A percentile compares a stretch with the other conserved stretches of the same genome.
Conservation (phyloP, 2,329 filamentous ascomycete species). For the Tympanopsis confertula region DNA sequence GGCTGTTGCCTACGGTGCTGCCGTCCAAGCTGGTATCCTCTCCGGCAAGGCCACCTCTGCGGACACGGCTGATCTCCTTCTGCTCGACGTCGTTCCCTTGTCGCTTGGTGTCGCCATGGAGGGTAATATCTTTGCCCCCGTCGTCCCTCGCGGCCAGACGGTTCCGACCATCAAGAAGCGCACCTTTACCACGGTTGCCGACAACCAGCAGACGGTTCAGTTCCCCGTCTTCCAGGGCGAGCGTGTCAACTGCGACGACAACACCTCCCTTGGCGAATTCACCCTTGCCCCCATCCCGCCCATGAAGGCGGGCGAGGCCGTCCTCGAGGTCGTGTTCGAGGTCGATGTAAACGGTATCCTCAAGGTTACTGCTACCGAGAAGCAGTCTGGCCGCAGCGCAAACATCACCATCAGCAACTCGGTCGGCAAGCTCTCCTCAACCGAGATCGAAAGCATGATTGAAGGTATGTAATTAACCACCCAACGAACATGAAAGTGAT, state of each 20-base stretch:
- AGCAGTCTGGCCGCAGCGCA: slow-evolving; percentile 91
- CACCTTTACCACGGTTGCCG: slow-evolving; percentile 74
- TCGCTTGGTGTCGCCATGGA: slow-evolving; percentile 99
- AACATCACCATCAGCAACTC: slow-evolving; percentile 99
- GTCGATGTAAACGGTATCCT: slow-evolving; percentile 99
- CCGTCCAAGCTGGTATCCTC: slow-evolving; percentile 96
- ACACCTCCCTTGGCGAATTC: slow-evolving; percentile 95
- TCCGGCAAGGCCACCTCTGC: slow-evolving; percentile 94
- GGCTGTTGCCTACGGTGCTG: slow-evolving; percentile 96
- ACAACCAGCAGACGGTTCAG: slow-evolving; percentile 69
- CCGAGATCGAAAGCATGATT: slow-evolving; percentile 97
- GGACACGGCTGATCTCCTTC: slow-evolving; percentile 85
- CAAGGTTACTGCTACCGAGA: slow-evolving; percentile 98
- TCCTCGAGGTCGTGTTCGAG: slow-evolving; percentile 96
- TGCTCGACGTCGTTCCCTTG: slow-evolving; percentile 91
- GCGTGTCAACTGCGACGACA: slow-evolving; percentile 95
- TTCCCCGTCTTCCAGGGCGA: slow-evolving; percentile 95
- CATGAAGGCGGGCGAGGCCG: slow-evolving; percentile 88
- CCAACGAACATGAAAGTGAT: not conserved
- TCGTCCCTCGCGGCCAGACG: slow-evolving; percentile 70
- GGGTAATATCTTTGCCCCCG: slow-evolving; percentile 95
- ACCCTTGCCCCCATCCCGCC: slow-evolving; percentile 79
- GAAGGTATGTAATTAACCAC: slow-evolving; percentile 41
- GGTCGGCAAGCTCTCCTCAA: slow-evolving; percentile 89
- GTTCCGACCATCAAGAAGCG: slow-evolving; percentile 74